phyloP scores from a whole-genome alignment of 2,329 filamentous ascomycete species.

The Trichoderma guizhouense region DNA sequence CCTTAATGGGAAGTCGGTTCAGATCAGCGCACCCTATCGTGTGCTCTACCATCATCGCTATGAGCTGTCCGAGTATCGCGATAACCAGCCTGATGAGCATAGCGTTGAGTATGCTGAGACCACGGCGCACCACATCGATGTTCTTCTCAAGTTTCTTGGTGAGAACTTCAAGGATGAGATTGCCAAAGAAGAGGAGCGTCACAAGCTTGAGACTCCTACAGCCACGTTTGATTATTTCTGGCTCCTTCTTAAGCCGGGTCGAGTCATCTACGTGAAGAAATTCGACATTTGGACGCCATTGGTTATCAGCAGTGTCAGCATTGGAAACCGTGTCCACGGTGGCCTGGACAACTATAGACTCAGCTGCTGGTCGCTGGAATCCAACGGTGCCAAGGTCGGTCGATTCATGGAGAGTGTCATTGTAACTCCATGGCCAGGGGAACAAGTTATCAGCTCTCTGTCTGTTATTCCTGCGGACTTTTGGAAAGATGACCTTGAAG shows the following conservation, averaged over 20 bases:
- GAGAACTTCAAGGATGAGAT: conserved; percentile 37
- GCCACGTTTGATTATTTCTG: conserved; percentile 47
- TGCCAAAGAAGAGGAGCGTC: conserved; percentile 39
- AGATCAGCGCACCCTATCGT: conserved; percentile 44
- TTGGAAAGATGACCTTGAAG: conserved; percentile 37
- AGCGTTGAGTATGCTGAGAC: conserved; percentile 39
- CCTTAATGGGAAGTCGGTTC: conserved; percentile 36
- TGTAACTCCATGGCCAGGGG: conserved; percentile 41
- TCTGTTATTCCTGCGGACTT: conserved; percentile 42
- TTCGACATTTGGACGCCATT: conserved; percentile 41
- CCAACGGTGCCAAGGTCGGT: conserved; percentile 31
- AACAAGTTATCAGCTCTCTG: conserved; percentile 42
- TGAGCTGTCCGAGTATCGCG: conserved; percentile 41
- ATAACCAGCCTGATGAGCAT: conserved; percentile 41
- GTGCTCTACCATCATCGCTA: conserved; percentile 46
- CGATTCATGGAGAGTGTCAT: conserved; percentile 38
- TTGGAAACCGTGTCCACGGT: conserved; percentile 16
- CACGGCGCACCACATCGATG: conserved; percentile 44
- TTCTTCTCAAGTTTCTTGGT: conserved; percentile 43
- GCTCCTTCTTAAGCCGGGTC: conserved; percentile 45
- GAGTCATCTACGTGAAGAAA: conserved; percentile 42
- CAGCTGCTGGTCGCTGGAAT: conserved; percentile 43
- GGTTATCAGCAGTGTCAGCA: conserved; percentile 37
- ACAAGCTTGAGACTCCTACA: conserved; percentile 36
- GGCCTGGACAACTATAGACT: conserved; percentile 28